Evolutionary conservation across 306 rosid species (phyloP), one percentile per base, ranked within the genome.

Genomic region (Cicer chorassanicum): DNA sequence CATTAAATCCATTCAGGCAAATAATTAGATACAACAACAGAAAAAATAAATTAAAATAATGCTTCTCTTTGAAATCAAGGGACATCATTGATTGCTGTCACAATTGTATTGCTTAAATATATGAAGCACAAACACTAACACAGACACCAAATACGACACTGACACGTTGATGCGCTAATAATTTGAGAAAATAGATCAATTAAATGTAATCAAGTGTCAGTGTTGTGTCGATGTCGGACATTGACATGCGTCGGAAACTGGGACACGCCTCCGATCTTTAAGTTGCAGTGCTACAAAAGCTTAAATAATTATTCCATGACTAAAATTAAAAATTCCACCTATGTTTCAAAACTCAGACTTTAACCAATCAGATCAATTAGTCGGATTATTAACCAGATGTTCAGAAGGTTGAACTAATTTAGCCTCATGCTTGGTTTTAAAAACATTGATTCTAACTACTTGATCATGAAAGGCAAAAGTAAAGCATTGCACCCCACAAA

Each of bases 41-140:
- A 49, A 7, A 44, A 68, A 70, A 44, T 11, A 14, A 46, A 46
- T 59, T 48, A 75, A 64, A 41, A 65, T 6, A 71, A 54, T 34
- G 68, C 9, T 10, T 67, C 53, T 76, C 84, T 80, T 64, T 16
- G 65, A 44, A 10, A 49, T 66, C 10, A 80, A 72, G 84, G 56
- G 14, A 59, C 67, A 34, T 21, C 60, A 46, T 8, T 18, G 39
- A 75, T 75, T 71, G 69, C 8, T 71, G 46, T 53, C 68, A 61
- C 70, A 83, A 71, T 74, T 15, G 18, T 24, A 41, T 19, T 53
- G 44, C 34, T 38, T 42, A 63, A 38, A 62, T 75, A 54, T 21
- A 21, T 21, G 29, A 21, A 21, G 29, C 29, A 21, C 2, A 21
- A 2, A 21, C 2, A 21, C 29, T 21, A 1, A 21, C 2, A 21